Evolutionary conservation across 208 protist species (phyloP).

Genomic region (Porcisia deanei): DNA sequence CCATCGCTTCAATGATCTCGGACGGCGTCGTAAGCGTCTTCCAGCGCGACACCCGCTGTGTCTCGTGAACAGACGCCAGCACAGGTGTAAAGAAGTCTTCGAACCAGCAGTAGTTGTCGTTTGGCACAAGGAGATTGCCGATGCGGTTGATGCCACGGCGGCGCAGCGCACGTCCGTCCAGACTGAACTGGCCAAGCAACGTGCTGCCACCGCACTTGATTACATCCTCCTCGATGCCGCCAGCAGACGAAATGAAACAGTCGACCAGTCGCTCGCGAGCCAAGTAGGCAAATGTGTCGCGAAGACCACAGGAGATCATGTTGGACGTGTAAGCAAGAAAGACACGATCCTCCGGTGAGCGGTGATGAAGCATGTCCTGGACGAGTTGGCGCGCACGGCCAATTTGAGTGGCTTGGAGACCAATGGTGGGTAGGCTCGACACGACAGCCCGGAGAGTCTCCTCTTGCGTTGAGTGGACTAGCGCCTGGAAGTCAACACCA

Average conservation of each 20-base stretch:
- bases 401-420: slow-evolving; percentile 82
- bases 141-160: slow-evolving; percentile 97
- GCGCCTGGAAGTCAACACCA: slow-evolving; percentile 55
- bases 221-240: slow-evolving; percentile 99
- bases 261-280: slow-evolving; percentile 96
- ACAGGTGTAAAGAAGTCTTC: slow-evolving; percentile 99
- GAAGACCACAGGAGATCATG: slow-evolving; percentile 98
- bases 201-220: slow-evolving; percentile 99
- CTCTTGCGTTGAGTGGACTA: slow-evolving; percentile 49
- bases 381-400: slow-evolving; percentile 68
- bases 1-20: slow-evolving; percentile 96
- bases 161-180: slow-evolving; percentile 92
- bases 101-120: slow-evolving; percentile 99
- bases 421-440: slow-evolving; percentile 35
- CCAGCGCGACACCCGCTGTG: slow-evolving; percentile 86
- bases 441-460: slow-evolving; percentile 58
- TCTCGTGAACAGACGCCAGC: slow-evolving; percentile 90
- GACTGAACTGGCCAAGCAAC: slow-evolving; percentile 93
- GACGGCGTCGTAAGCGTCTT: slow-evolving; percentile 92
- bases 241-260: slow-evolving; percentile 98
- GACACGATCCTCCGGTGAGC: slow-evolving; percentile 69
- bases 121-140: slow-evolving; percentile 99
- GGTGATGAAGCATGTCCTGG: slow-evolving; percentile 61
- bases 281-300: slow-evolving; percentile 98
- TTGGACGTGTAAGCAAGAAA: slow-evolving; percentile 99